Evolutionary conservation across 2,329 filamentous ascomycete species (phyloP).

Genomic region (Claviceps capensis): DNA sequence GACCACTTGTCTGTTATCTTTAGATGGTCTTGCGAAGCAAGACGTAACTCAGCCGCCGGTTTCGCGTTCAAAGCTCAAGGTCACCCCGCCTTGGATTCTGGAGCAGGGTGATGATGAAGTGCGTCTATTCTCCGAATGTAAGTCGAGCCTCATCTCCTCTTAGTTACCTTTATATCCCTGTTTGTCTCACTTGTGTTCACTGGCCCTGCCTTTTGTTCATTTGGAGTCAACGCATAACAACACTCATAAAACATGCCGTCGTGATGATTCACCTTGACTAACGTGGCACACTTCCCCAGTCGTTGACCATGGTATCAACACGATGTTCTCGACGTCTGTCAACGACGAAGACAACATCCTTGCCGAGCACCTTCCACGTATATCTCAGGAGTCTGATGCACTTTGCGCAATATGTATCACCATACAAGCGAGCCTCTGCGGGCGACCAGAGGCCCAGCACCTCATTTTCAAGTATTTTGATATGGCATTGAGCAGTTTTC

Average conservation of each 20-base stretch:
- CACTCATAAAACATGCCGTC: no score
- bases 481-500: background rate
- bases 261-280: background rate
- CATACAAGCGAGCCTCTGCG: background rate
- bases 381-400: background rate
- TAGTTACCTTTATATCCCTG: background rate
- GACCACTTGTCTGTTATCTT: background rate
- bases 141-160: background rate
- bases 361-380: background rate
- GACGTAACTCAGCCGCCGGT: background rate
- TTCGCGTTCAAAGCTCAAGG: background rate
- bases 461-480: background rate
- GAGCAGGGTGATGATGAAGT: background rate
- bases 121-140: background rate
- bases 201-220: no score
- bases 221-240: no score
- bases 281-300: background rate
- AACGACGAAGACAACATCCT: constrained; percentile 2
- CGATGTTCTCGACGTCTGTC: background rate
- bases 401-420: constrained; percentile 1
- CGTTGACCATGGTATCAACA: background rate
- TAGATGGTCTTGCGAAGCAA: background rate
- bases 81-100: background rate
- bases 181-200: no score
- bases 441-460: background rate